Conservation (phyloP, 306 rosid genomes). For the Dryas octopetala region DNA sequence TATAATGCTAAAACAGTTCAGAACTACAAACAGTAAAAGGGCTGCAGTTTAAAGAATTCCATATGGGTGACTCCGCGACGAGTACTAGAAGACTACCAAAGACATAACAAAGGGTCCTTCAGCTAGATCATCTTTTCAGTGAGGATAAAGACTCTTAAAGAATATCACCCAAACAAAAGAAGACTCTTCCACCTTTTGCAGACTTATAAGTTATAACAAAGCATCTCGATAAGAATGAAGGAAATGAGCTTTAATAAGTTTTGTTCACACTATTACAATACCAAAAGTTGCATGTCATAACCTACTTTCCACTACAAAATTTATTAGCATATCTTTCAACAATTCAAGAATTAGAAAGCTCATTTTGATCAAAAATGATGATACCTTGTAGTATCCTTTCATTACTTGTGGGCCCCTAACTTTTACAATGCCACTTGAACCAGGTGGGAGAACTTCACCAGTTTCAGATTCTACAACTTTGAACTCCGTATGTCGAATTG, state of each 20-base stretch:
- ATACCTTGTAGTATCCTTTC: slow-evolving; percentile 95
- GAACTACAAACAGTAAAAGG: background rate
- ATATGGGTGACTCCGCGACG: background rate
- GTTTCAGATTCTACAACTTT: slow-evolving; percentile 73
- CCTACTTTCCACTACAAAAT: background rate
- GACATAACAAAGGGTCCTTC: background rate
- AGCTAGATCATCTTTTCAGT: background rate
- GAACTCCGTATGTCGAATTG: slow-evolving; percentile 71
- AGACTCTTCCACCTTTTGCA: too few species aligned
- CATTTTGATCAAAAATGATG: slow-evolving; percentile 12
- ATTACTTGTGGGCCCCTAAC: slow-evolving; percentile 81
- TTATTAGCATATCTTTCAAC: background rate
- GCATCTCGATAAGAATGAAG: background rate
- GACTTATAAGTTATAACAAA: background rate
- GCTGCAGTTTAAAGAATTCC: background rate
- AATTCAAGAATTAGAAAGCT: background rate
- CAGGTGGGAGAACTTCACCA: slow-evolving; percentile 71
- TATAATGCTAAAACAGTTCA: background rate
- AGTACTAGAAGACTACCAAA: background rate
- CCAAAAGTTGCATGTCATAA: background rate
- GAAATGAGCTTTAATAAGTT: background rate
- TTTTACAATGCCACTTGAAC: slow-evolving; percentile 77
- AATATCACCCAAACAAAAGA: too few species aligned
- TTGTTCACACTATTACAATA: background rate
- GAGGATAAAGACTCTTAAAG: background rate